Evolutionary conservation across 2,329 filamentous ascomycete genomes (phyloP).

Genomic region (Beauveria scarabaeidicola): DNA sequence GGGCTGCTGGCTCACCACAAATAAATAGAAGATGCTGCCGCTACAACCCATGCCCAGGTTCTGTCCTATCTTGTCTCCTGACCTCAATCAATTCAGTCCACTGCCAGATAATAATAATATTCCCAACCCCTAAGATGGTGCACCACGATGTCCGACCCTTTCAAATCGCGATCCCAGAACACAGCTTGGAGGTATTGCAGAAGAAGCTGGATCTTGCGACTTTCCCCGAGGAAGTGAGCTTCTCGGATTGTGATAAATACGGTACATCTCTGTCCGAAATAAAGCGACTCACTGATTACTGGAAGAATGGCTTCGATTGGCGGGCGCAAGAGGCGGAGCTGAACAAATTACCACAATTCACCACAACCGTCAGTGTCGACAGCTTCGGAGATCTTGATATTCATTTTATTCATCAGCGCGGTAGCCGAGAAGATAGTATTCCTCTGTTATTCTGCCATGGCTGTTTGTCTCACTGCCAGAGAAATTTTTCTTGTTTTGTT

Average conservation of each 20-base stretch:
- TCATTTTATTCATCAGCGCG: conserved; percentile 55
- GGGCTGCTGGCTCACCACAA: background rate
- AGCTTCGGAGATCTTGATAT: conserved; percentile 52
- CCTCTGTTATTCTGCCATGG: conserved; percentile 62
- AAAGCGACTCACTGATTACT: conserved; percentile 27
- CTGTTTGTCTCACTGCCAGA: conserved; percentile 28
- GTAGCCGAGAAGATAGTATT: conserved; percentile 42
- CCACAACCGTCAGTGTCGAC: conserved; percentile 41
- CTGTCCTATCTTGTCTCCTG: no score
- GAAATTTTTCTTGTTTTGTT: no score
- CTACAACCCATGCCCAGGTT: background rate
- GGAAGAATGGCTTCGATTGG: conserved; percentile 50
- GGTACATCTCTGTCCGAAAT: conserved; percentile 25
- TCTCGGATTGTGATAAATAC: conserved; percentile 25
- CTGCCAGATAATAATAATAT: no score
- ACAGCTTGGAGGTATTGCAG: background rate
- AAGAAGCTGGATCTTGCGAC: background rate
- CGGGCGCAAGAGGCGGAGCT: conserved; percentile 48
- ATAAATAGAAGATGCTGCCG: background rate
- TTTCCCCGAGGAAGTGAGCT: conserved; percentile 14
- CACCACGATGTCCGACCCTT: background rate
- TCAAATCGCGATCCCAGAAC: background rate
- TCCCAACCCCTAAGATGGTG: background rate
- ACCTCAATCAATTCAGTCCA: no score
- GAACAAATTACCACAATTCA: conserved; percentile 52